Percentiles rank a stretch among this genome's conserved stretches.
phyloP scores from a whole-genome alignment of 2,329 filamentous ascomycete species.

The Colletotrichum liriopes region DNA sequence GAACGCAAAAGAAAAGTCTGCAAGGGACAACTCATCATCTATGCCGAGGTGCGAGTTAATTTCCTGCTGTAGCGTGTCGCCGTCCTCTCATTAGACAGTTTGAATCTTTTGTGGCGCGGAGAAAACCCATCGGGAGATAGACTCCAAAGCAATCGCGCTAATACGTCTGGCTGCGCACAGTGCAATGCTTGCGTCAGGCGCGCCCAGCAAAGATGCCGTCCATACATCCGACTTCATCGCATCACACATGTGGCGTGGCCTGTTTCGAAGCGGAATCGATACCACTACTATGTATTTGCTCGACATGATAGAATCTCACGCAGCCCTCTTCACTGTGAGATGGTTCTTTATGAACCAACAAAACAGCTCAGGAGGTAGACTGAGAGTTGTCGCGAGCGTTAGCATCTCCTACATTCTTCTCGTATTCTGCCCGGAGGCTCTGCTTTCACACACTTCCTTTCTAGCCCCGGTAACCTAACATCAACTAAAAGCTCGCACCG shows the following conservation, averaged over 20 bases:
- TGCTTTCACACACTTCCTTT: neutral
- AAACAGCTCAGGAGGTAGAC: too few species aligned
- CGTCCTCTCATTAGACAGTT: neutral
- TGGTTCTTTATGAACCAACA: too few species aligned
- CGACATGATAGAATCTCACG: neutral
- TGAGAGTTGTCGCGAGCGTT: neutral
- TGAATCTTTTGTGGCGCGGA: neutral
- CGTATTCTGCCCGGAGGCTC: neutral
- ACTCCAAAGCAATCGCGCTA: neutral
- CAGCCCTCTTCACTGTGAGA: neutral
- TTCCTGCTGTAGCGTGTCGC: neutral
- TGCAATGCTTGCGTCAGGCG: neutral
- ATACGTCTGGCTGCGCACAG: neutral
- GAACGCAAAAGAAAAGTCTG: neutral
- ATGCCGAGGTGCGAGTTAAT: neutral
- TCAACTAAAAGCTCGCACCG: constrained; percentile 1
- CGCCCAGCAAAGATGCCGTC: neutral
- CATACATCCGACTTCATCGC: neutral
- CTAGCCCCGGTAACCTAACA: too few species aligned
- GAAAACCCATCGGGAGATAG: constrained; percentile 3
- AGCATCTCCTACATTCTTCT: too few species aligned
- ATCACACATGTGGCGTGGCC: neutral
- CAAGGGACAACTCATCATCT: neutral
- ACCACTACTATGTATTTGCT: neutral
- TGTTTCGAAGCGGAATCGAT: neutral